Conservation (phyloP, 2,329 filamentous ascomycete genomes). For the Capronia coronata region DNA sequence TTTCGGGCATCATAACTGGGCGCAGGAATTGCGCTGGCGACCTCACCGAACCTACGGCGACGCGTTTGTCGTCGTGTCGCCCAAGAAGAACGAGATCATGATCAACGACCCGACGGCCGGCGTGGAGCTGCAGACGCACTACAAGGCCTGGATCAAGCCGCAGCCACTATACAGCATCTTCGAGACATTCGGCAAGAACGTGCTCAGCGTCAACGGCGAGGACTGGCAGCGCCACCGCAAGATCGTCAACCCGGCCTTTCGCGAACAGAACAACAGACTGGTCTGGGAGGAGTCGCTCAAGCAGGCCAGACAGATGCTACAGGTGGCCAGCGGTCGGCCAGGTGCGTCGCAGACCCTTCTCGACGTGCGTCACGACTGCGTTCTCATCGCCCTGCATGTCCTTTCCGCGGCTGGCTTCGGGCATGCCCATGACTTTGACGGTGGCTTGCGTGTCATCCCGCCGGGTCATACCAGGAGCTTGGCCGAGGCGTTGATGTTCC, state of each 20-base stretch:
- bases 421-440: constrained; percentile 22
- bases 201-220: constrained; percentile 24
- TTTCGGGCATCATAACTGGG: constrained; percentile 16
- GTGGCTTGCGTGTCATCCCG: constrained; percentile 9
- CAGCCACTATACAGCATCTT: constrained; percentile 17
- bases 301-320: constrained; percentile 33
- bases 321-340: constrained; percentile 1
- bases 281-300: constrained; percentile 37
- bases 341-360: not conserved
- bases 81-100: constrained; percentile 14
- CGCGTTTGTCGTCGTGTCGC: constrained; percentile 16
- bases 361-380: constrained; percentile 31
- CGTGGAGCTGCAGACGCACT: constrained; percentile 14
- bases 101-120: constrained; percentile 13
- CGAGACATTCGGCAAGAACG: constrained; percentile 16
- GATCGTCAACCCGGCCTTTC: constrained; percentile 40
- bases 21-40: constrained; percentile 4
- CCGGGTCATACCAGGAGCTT: constrained; percentile 3
- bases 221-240: constrained; percentile 43
- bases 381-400: constrained; percentile 36
- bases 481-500: not conserved
- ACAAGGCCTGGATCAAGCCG: constrained; percentile 20
- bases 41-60: constrained; percentile 13
- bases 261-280: constrained; percentile 37
- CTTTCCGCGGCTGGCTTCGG: constrained; percentile 37